phyloP scores from a whole-genome alignment of 2,329 filamentous ascomycete species.

The Apiospora phragmitis region DNA sequence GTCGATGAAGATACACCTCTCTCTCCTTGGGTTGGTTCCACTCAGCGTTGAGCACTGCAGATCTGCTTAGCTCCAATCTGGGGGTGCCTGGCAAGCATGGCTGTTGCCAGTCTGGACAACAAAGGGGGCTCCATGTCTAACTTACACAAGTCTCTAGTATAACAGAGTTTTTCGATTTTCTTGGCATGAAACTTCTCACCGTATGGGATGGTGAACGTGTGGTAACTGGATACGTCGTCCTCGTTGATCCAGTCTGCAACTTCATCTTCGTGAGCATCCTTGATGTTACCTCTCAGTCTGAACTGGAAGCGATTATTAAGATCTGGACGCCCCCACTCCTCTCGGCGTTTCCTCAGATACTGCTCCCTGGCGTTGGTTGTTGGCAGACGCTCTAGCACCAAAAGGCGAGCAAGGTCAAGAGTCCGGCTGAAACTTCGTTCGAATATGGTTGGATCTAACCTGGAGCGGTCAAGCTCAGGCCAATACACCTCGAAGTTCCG shows the following conservation, averaged over 20 bases:
- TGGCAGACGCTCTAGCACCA: slow-evolving; percentile 79
- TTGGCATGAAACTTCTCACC: slow-evolving; percentile 62
- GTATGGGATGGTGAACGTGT: slow-evolving; percentile 74
- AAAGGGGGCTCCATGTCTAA: not conserved
- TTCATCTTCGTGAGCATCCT: slow-evolving; percentile 75
- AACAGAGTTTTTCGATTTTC: slow-evolving; percentile 79
- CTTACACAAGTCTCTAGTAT: slow-evolving; percentile 70
- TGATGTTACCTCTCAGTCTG: slow-evolving; percentile 66
- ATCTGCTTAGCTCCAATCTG: not conserved
- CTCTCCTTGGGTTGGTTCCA: slow-evolving; percentile 80
- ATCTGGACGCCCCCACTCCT: slow-evolving; percentile 69
- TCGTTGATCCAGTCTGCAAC: slow-evolving; percentile 80
- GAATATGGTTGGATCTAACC: slow-evolving; percentile 82
- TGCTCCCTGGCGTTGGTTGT: slow-evolving; percentile 65
- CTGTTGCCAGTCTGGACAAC: not conserved
- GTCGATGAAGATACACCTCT: slow-evolving; percentile 76
- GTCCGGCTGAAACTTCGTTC: slow-evolving; percentile 78
- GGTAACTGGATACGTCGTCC: slow-evolving; percentile 76
- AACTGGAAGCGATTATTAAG: slow-evolving; percentile 44
- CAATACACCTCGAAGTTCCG: slow-evolving; percentile 84
- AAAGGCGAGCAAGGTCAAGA: slow-evolving; percentile 73
- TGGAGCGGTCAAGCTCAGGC: slow-evolving; percentile 71
- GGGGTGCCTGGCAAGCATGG: not conserved
- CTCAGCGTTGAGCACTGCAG: slow-evolving; percentile 71
- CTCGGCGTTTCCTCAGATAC: slow-evolving; percentile 69